Evolutionary conservation across 495 filamentous ascomycete species (phyloP).

Genomic region (Terfezia claveryi): DNA sequence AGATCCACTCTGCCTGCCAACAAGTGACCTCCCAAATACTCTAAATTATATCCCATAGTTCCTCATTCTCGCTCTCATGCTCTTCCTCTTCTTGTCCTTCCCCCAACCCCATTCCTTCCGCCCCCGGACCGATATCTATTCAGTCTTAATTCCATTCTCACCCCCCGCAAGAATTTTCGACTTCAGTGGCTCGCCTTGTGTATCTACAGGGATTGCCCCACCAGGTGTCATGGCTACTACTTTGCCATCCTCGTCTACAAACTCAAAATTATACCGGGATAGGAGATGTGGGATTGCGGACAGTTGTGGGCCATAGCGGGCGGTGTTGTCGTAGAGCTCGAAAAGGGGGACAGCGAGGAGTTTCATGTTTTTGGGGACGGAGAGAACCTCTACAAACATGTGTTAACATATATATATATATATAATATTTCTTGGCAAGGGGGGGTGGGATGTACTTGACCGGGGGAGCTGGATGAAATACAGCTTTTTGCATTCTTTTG

Average conservation of each 20-base stretch:
- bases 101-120: not conserved
- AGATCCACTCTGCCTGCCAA: too few species aligned
- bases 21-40: too few species aligned
- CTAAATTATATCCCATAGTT: too few species aligned
- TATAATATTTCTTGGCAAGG: slow-evolving; percentile 6
- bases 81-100: too few species aligned
- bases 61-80: too few species aligned
- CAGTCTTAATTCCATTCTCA: slow-evolving; percentile 30
- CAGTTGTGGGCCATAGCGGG: slow-evolving; percentile 81
- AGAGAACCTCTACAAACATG: slow-evolving; percentile 52
- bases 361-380: slow-evolving; percentile 99
- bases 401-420: not conserved
- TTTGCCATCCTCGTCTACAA: slow-evolving; percentile 84
- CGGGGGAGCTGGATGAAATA: slow-evolving; percentile 88
- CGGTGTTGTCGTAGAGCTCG: slow-evolving; percentile 93
- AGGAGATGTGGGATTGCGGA: slow-evolving; percentile 88
- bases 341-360: slow-evolving; percentile 88
- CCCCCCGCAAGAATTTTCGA: slow-evolving; percentile 59
- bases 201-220: slow-evolving; percentile 26
- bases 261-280: slow-evolving; percentile 90
- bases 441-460: slow-evolving; percentile 41
- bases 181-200: slow-evolving; percentile 31
- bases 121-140: slow-evolving; percentile 12
- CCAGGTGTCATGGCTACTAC: slow-evolving; percentile 76
- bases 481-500: slow-evolving; percentile 98